Evolutionary conservation across 257 asterid species (phyloP), one percentile per base, ranked within the genome.

Genomic region (Salvia miltiorrhiza): DNA sequence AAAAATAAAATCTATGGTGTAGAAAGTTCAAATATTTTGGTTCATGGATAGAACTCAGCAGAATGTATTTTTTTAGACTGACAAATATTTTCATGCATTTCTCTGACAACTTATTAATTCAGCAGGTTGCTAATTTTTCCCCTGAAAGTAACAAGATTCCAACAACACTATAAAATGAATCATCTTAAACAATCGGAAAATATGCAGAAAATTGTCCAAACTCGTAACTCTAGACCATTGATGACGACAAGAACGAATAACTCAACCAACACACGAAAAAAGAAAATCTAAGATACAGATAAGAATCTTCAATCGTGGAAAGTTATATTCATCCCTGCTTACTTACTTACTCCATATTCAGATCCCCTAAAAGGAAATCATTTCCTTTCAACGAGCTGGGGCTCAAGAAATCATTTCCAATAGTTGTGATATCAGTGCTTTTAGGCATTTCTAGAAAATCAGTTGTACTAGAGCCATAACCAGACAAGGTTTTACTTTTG

Each of bases 161-260:
- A 58, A 52, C 71, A 71, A 32, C 56, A 63, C 14, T 44, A 26
- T 32, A 39, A 69, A 56, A 35, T 45, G 58, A 61, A 47, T 52
- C 47, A 45, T 35, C 56, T 30, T 52, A 76, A 58, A 53, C 70
- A 49, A 48, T 44, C 41, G 24, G 26, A 41, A 68, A 53, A 67
- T 49, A 49, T 8, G 63, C 58, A 71, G 35, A 60, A 73, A 35
- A 19, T 56, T 41, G 61, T 28, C 63, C 5, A 0, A 13, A 63
- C 58, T 62, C 40, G 2, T 73, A 49, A 52, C 67, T 32, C 49
- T 55, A 67, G 59, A 72, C 67, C 63, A 72, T 44, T 47, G 69
- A 71, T 73, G 79, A 73, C 48, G 28, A 41, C 65, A 30, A 41
- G 58, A 65, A 67, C 62, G 43, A 68, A 55, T 23, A 65, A 28